Base-by-base conservation (phyloP, 1,284 basidiomycete species). In the Porogramme epimiltina region DNA sequence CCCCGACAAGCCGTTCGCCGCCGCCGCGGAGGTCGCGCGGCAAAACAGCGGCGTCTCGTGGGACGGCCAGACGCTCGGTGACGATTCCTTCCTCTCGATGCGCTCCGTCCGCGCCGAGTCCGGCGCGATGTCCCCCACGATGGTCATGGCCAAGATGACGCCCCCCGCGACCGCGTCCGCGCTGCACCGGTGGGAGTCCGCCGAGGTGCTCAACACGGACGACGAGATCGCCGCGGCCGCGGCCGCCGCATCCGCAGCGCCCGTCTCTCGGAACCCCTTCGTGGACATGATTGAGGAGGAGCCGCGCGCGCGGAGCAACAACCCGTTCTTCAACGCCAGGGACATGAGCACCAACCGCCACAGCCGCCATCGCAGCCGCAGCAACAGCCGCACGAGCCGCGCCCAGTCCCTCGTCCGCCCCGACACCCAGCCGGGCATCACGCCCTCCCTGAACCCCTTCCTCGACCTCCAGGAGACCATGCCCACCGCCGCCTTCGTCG, bases 141-240 rank as follows among this genome's bases (percentile, higher is more conserved):
- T 68, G 42, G 73, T 71, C 47, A 73, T 76, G 61, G 83, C 80
- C 23, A 82, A 82, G 63, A 77, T 77, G 54, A 87, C 86, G 3
- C 85, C 86, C 40, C 70, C 72, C 10, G 76, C 81, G 10, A 80
- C 71, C 15, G 61, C 68, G 2, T 77, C 78, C 2, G 68, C 71
- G 15, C 62, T 73, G 4, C 86, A 89, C 68, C 75, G 64, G 36
- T 89, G 87, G 87, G 81, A 89, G 66, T 84, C 83, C 4, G 87
- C 87, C 0, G 84, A 87, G 61, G 82, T 89, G 10, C 58, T 87
- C 47, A 72, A 81, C 44, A 73, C 73, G 46, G 73, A 76, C 36
- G 66, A 64, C 18, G 67, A 63, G n/a, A 37, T 37, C 23, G 51
- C 67, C 4, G 28, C 42, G n/a, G 33, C 24, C 10, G 49, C 40